These are phyloP conservation scores for Volutella citrinella DNA, from an alignment of 2,329 filamentous ascomycete genomes.

Conservation along the genomic window DNA sequence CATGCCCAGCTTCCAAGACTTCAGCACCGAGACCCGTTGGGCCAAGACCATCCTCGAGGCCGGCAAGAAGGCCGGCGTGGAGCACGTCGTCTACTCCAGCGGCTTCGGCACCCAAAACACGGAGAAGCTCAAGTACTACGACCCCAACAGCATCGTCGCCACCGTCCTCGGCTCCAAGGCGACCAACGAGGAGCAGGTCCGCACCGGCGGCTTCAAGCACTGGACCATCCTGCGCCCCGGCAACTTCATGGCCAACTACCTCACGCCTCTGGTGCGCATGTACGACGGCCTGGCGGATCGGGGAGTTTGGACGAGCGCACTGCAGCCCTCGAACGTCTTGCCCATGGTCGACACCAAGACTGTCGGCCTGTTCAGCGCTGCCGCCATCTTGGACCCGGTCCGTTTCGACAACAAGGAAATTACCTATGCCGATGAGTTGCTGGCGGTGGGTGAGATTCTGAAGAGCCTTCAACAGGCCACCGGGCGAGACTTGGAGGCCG, in stretches of 20 bases:
- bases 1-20: slow-evolving; percentile 29
- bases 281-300: slow-evolving; percentile 37
- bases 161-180: slow-evolving; percentile 37
- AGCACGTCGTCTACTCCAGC: slow-evolving; percentile 36
- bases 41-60: slow-evolving; percentile 32
- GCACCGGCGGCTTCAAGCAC: slow-evolving; percentile 32
- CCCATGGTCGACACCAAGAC: slow-evolving; percentile 45
- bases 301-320: slow-evolving; percentile 36
- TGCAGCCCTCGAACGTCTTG: slow-evolving; percentile 33
- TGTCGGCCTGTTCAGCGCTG: slow-evolving; percentile 43
- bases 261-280: slow-evolving; percentile 38
- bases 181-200: slow-evolving; percentile 38
- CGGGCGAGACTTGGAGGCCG: slow-evolving; percentile 33
- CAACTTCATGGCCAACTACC: slow-evolving; percentile 50
- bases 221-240: slow-evolving; percentile 51
- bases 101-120: slow-evolving; percentile 28
- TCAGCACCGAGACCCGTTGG: slow-evolving; percentile 25
- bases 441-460: slow-evolving; percentile 35
- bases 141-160: slow-evolving; percentile 26
- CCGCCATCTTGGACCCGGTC: slow-evolving; percentile 39
- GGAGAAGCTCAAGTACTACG: slow-evolving; percentile 23
- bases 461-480: slow-evolving; percentile 31
- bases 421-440: slow-evolving; percentile 37
- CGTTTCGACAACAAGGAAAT: slow-evolving; percentile 40
- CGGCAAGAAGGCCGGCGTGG: slow-evolving; percentile 35